Base-by-base conservation (phyloP, 805 yeast genomes). In the Yarrowia alimentaria region DNA sequence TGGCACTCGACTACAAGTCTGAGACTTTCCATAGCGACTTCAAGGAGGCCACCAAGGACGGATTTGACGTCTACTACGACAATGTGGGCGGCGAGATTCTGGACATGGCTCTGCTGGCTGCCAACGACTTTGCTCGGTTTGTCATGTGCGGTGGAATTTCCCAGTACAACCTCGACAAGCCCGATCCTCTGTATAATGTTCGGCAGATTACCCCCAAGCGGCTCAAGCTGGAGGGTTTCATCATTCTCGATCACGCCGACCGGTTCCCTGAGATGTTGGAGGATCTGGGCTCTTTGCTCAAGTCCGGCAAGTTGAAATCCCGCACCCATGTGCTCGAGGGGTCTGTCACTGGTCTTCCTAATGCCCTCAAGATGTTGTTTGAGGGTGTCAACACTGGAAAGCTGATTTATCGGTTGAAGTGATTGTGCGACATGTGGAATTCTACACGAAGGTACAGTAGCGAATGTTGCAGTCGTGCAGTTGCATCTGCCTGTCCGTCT, bases 1-100 rank as follows among this genome's bases (percentile, higher is more conserved):
- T 69, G 59, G 68, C 81, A 47, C 74, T 90, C 61, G 64, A 64
- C 58, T 68, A 67, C 61, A 56, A 56, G 42, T 57, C 55, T 1
- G 65, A 65, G 34, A 61, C 65, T 37, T 55, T 63, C 30, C 60
- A 58, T 14, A 56, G 58, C 18, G 54, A 60, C 24, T 68, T 67
- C 26, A 19, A 30, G 32, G 67, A 64, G 55, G 54, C 63, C 48
- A 67, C 69, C 19, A 54, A 56, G 12, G 67, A 62, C 24, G 68
- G 68, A 22, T 65, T 62, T 8, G 59, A 58, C 25, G 68, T 61
- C 6, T 63, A 65, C 18, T 64, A 59, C 35, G 73, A 68, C 50
- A 61, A 68, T 22, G 66, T 68, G n/a, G 73, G 73, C 11, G 53
- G 53, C 0, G 52, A 50, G 37, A 50, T 50, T 7, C 53, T 50